phyloP scores from a whole-genome alignment of 176 grass and related monocot genomes.

The Oryza coarctata region DNA sequence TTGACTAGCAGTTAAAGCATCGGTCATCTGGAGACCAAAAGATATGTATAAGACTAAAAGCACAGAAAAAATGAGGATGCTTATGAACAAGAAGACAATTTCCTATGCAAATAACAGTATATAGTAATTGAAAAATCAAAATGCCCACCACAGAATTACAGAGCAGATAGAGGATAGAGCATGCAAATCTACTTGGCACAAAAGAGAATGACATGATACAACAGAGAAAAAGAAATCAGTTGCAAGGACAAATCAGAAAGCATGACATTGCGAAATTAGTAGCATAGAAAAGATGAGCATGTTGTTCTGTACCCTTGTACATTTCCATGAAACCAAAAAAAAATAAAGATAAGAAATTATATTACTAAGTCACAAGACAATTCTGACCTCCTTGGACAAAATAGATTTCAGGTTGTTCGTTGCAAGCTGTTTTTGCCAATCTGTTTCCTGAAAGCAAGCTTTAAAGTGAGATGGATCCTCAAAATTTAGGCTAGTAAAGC shows the following conservation, averaged over 20 bases:
- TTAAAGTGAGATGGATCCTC: slow-evolving; percentile 13
- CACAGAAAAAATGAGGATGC: slow-evolving; percentile 12
- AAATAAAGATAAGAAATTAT: not conserved
- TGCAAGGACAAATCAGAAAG: not conserved
- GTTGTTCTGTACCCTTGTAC: not conserved
- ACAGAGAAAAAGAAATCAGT: not conserved
- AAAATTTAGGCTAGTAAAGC: slow-evolving; percentile 12
- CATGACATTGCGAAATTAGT: not conserved
- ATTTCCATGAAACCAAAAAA: not conserved
- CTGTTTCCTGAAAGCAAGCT: slow-evolving; percentile 43
- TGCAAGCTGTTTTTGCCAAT: slow-evolving; percentile 62
- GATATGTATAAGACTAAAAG: not conserved
- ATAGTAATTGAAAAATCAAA: slow-evolving; percentile 3
- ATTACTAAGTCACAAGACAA: slow-evolving; percentile 1
- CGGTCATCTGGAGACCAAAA: slow-evolving; percentile 60
- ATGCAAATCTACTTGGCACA: not conserved
- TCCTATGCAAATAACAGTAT: slow-evolving; percentile 18
- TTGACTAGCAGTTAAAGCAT: slow-evolving; percentile 73
- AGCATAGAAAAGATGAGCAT: not conserved
- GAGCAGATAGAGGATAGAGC: not conserved
- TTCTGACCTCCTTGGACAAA: slow-evolving; percentile 81
- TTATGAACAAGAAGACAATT: not conserved
- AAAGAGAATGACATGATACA: not conserved
- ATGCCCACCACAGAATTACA: not conserved
- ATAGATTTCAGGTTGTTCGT: slow-evolving; percentile 70